Evolutionary conservation across 768 basidiomycete species (phyloP).

Genomic region (Mycena floridula): DNA sequence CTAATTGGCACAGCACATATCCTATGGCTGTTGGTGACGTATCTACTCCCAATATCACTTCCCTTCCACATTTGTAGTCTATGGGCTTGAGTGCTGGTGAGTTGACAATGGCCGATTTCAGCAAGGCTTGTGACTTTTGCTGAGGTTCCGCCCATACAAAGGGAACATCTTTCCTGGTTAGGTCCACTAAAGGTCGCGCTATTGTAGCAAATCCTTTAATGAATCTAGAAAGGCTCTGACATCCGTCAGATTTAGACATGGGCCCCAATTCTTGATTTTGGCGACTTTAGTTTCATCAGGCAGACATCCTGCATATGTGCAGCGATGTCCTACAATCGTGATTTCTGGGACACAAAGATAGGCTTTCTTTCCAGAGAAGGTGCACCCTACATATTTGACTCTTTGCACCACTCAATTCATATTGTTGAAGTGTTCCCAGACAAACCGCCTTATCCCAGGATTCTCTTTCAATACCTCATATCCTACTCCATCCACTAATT

Average conservation of each 20-base stretch:
- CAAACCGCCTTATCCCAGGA: slow-evolving; percentile 16
- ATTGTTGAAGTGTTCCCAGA: slow-evolving; percentile 20
- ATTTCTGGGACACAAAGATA: slow-evolving; percentile 11
- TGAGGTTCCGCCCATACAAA: slow-evolving; percentile 26
- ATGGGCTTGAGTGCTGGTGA: slow-evolving; percentile 23
- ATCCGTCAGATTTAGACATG: slow-evolving; percentile 8
- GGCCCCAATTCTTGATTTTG: slow-evolving; percentile 15
- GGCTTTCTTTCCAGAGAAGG: slow-evolving; percentile 20
- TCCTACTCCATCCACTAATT: slow-evolving; percentile 5
- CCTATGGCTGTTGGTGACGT: slow-evolving; percentile 28
- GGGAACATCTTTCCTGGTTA: slow-evolving; percentile 19
- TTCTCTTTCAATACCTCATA: slow-evolving; percentile 21
- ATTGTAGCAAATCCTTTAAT: slow-evolving; percentile 20
- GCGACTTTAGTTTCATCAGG: slow-evolving; percentile 15
- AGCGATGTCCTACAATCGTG: slow-evolving; percentile 19
- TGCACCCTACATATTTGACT: slow-evolving; percentile 16
- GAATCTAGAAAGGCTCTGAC: slow-evolving; percentile 28
- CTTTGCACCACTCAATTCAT: slow-evolving; percentile 17
- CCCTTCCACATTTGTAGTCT: slow-evolving; percentile 24
- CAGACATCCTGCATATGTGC: slow-evolving; percentile 17
- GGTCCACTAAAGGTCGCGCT: slow-evolving; percentile 15
- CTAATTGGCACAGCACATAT: slow-evolving; percentile 28
- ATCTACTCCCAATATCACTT: slow-evolving; percentile 30
- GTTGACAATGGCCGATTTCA: slow-evolving; percentile 18
- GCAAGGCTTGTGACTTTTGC: slow-evolving; percentile 9